Base-by-base conservation (phyloP, 2,329 filamentous ascomycete species). In the Aspergillus fischeri region DNA sequence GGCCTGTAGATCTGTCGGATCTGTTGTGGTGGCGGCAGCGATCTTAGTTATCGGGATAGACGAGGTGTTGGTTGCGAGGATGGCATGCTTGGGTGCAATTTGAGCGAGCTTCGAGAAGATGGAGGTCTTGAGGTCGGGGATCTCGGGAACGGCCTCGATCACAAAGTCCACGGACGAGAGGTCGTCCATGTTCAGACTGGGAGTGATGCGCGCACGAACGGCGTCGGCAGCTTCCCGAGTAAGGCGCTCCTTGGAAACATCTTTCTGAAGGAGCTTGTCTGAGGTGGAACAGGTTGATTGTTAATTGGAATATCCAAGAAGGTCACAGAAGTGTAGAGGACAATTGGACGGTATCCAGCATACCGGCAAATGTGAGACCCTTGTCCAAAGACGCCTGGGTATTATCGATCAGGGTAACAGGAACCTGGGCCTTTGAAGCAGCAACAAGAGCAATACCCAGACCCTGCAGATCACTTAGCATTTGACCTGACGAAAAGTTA, bases 41-140 rank as follows among this genome's bases (percentile, higher is more conserved):
- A 99, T 97, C 70, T 89, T 89, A 47, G 94, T 99, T 74, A 99
- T 97, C 59, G 91, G 93, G 72, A 99, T 99, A 60, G 92, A 96
- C n/a, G 92, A 96, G 6, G 94, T 99, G 80, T 99, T 99, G 61
- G 94, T 99, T 4, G 94, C 93, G 38, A 99, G 84, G 67, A 99
- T 90, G 58, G 94, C 86, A 71, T 97, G 91, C 53, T 87, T 80
- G 10, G 91, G 87, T 65, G 90, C 92, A 65, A 96, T 86, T 67
- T 89, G 79, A 6, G 92, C 92, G 10, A 99, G 83, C 69, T 88
- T 83, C 63, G 85, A 79, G 78, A 99, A 99, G 64, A 99, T 95
- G 63, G 87, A 86, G 63, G 87, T 86, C 77, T 99, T 99, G 62
- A 99, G 84, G 52, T 87, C 81, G 44, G 90, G 87, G 55, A 96